These are phyloP conservation scores for Vairimorpha ceranae DNA, from an alignment of 371 early-diverging fungal genomes.

Conservation along the genomic window DNA sequence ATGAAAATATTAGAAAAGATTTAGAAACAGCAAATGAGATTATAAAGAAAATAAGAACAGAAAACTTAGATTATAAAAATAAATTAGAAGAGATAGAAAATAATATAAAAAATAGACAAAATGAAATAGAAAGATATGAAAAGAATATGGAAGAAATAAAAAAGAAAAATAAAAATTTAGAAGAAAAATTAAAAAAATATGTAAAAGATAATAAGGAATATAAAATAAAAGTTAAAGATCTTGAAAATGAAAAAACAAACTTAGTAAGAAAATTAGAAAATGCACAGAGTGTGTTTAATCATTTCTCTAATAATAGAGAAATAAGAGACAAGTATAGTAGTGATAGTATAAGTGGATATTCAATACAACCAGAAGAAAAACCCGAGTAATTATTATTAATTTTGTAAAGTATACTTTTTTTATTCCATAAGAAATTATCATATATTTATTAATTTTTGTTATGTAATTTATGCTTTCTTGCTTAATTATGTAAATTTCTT, in stretches of 20 bases:
- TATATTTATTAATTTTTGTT: too few relatives aligned
- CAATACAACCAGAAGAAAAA: constrained; percentile 55
- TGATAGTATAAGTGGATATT: constrained; percentile 33
- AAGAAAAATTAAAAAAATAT: constrained; percentile 45
- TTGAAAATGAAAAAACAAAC: constrained; percentile 45
- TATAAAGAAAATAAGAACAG: constrained; percentile 49
- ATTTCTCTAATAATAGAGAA: constrained; percentile 56
- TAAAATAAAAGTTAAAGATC: constrained; percentile 33
- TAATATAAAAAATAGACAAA: neutral
- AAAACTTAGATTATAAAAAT: constrained; percentile 48
- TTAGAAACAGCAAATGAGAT: constrained; percentile 56
- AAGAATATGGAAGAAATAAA: constrained; percentile 41
- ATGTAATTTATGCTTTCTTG: too few relatives aligned
- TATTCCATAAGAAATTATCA: too few relatives aligned
- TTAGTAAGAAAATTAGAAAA: constrained; percentile 60
- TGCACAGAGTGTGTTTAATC: constrained; percentile 62
- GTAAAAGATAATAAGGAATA: constrained; percentile 48
- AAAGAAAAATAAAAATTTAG: constrained; percentile 43
- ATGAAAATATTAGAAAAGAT: constrained; percentile 48
- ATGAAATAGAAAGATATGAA: constrained; percentile 31
- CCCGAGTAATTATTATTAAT: too few relatives aligned
- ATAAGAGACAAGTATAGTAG: constrained; percentile 13
- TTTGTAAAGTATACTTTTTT: too few relatives aligned
- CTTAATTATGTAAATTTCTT: too few relatives aligned
- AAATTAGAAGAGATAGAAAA: constrained; percentile 20